Conservation (phyloP, 2,329 filamentous ascomycete genomes). For the Aspergillus flavus region DNA sequence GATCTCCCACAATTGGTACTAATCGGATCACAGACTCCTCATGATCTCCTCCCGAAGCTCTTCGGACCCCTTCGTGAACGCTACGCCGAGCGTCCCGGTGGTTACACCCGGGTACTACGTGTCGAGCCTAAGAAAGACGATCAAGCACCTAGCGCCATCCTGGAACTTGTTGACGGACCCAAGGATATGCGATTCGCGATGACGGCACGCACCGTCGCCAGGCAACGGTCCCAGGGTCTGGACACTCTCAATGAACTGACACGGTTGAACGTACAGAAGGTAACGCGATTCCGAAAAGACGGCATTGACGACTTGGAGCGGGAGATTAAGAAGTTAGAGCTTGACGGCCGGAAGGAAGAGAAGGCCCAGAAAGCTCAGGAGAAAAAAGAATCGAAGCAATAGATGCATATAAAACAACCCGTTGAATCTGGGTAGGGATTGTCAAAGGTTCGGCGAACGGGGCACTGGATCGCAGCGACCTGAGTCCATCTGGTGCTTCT, state of each 20-base stretch:
- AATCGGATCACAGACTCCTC: constrained; percentile 37
- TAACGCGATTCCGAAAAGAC: constrained; percentile 71
- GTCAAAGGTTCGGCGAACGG: background rate
- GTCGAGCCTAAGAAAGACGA: constrained; percentile 88
- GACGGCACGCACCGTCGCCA: constrained; percentile 81
- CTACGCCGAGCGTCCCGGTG: constrained; percentile 78
- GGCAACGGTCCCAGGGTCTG: constrained; percentile 55
- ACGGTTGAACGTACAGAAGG: constrained; percentile 76
- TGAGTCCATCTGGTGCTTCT: background rate
- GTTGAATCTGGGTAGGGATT: background rate
- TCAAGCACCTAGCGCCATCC: constrained; percentile 84
- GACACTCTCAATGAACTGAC: constrained; percentile 71
- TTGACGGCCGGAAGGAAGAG: constrained; percentile 37
- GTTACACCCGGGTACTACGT: constrained; percentile 92
- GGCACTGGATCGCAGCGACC: background rate
- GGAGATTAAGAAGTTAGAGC: constrained; percentile 62
- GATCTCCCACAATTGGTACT: background rate
- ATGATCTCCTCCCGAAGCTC: constrained; percentile 71
- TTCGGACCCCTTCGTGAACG: constrained; percentile 80
- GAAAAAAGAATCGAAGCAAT: constrained; percentile 20
- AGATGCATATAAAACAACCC: background rate
- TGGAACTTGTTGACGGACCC: constrained; percentile 92
- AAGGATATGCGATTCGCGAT: constrained; percentile 93
- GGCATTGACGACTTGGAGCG: constrained; percentile 69
- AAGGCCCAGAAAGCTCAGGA: constrained; percentile 7